Evolutionary conservation across 2,329 filamentous ascomycete genomes (phyloP).

Genomic region (Aureobasidium sp.): DNA sequence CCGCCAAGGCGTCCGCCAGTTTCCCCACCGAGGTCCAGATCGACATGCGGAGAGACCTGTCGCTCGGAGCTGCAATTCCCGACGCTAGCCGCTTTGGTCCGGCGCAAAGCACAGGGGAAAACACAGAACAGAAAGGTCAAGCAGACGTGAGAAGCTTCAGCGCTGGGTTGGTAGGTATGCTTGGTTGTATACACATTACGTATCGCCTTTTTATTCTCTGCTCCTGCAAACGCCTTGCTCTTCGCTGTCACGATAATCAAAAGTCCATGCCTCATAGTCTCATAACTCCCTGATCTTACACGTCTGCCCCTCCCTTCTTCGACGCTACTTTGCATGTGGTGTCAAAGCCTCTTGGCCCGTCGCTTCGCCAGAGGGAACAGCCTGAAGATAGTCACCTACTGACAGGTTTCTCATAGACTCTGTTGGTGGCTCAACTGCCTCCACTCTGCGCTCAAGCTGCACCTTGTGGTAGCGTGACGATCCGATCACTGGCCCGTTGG

Average conservation of each 20-base stretch:
- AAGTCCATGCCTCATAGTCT: not conserved
- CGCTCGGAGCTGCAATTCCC: not conserved
- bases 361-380: not conserved
- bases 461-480: constrained; percentile 15
- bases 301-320: not conserved
- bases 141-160: not conserved
- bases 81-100: not conserved
- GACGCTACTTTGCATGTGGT: not conserved
- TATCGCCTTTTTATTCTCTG: not conserved
- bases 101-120: not conserved
- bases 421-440: not conserved
- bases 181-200: not conserved
- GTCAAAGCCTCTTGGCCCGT: not conserved
- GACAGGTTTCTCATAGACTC: constrained; percentile 4
- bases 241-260: not conserved
- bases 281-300: not conserved
- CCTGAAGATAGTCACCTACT: not conserved
- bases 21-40: constrained; percentile 3
- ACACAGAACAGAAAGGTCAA: not conserved
- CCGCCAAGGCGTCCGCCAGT: not conserved
- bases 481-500: constrained; percentile 18
- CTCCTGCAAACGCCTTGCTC: constrained; percentile 1
- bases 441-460: not conserved
- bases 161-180: not conserved
- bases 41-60: not conserved